Conservation (phyloP, 345 rosid species). For the Sonneratia alba region DNA sequence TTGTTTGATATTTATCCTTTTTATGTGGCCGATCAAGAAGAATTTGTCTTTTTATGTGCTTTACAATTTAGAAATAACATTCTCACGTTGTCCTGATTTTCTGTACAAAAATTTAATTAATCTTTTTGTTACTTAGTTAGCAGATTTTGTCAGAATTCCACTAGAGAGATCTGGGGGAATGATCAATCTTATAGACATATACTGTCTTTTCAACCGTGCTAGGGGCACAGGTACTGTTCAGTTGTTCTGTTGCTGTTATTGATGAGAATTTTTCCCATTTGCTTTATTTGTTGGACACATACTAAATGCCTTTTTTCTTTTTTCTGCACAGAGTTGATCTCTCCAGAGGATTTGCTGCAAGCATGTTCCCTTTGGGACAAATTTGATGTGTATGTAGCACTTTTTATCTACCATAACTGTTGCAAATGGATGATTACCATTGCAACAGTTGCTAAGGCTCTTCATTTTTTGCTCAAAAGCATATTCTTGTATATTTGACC, state of each 20-base stretch:
- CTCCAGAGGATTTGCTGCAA: constrained; percentile 90
- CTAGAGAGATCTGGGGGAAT: constrained; percentile 89
- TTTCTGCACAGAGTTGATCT: constrained; percentile 58
- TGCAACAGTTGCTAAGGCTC: not conserved
- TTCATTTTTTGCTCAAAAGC: not conserved
- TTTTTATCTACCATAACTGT: no score
- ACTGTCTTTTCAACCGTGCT: constrained; percentile 92
- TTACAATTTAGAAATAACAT: not conserved
- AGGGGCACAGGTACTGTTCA: constrained; percentile 72
- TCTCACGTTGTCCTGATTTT: not conserved
- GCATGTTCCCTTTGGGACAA: constrained; percentile 96
- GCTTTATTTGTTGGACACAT: not conserved
- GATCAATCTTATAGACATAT: constrained; percentile 87
- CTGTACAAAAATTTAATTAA: constrained; percentile 6
- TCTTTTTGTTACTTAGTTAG: constrained; percentile 40
- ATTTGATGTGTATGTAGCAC: constrained; percentile 63
- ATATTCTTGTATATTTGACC: not conserved
- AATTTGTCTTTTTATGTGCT: not conserved
- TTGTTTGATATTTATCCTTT: no score
- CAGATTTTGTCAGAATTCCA: constrained; percentile 89
- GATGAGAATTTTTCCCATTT: not conserved
- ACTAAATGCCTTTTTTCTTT: constrained; percentile 5
- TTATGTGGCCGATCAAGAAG: no score
- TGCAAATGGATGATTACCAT: not conserved
- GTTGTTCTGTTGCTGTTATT: constrained; percentile 1